These are phyloP conservation scores for Bretziella fagacearum DNA, from an alignment of 2,329 filamentous ascomycete genomes.

Conservation along the genomic window DNA sequence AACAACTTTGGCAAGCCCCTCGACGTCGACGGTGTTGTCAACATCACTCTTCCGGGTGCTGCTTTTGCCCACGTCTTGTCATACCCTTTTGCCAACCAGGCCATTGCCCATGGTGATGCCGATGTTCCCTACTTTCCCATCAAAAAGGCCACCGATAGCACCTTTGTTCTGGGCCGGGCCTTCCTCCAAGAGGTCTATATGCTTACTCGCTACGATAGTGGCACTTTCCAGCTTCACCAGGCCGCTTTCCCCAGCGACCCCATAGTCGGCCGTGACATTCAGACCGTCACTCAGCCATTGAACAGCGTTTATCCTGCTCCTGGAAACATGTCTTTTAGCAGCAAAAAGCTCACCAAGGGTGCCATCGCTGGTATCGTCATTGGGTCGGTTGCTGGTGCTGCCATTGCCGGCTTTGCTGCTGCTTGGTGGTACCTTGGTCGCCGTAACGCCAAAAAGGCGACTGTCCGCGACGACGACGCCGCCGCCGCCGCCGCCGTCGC, in stretches of 20 bases:
- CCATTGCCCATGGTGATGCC: constrained; percentile 28
- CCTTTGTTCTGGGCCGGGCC: constrained; percentile 46
- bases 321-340: constrained; percentile 10
- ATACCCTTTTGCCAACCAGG: constrained; percentile 30
- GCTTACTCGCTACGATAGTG: constrained; percentile 38
- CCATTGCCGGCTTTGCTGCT: constrained; percentile 21
- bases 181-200: constrained; percentile 55
- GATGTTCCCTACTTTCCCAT: constrained; percentile 49
- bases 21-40: constrained; percentile 33
- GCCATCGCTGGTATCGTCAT: constrained; percentile 30
- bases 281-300: constrained; percentile 21
- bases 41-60: constrained; percentile 36
- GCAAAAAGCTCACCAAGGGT: constrained; percentile 23
- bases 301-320: constrained; percentile 32
- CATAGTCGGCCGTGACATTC: constrained; percentile 25
- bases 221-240: constrained; percentile 37
- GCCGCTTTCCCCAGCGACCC: constrained; percentile 33
- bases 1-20: constrained; percentile 35
- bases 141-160: constrained; percentile 34
- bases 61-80: constrained; percentile 34
- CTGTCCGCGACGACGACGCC: too few relatives aligned
- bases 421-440: constrained; percentile 22
- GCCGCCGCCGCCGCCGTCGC: too few relatives aligned
- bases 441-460: constrained; percentile 21
- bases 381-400: constrained; percentile 25